Evolutionary conservation across 2,329 filamentous ascomycete genomes (phyloP), one percentile per base, ranked within the genome.

Genomic region (Ophiostoma australiae): DNA sequence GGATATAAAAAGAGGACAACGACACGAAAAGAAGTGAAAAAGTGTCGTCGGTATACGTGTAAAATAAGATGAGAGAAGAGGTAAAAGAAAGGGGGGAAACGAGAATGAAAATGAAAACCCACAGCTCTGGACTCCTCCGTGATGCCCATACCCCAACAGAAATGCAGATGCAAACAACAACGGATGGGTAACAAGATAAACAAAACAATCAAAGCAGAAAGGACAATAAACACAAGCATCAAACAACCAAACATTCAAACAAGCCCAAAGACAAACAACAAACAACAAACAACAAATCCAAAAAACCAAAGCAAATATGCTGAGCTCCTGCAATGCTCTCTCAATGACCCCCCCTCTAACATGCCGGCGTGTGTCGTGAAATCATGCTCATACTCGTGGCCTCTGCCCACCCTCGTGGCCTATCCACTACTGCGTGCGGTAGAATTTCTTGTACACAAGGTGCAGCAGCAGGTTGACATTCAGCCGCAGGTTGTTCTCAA

Each of bases 391-490:
- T 39, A n/a, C 31, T 39, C 63, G 10, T 66, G 63, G 33, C 31
- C 10, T 15, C 10, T 23, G 20, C 7, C 35, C 8, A 8, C 55
- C 11, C 55, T 23, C n/a, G 6, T 23, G 3, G 2, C 61, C 31
- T n/a, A n/a, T 31, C 41, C 65, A 55, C 63, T 68, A 89, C 77
- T 90, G 87, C 72, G 89, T 90, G 73, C 88, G 84, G 79, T 99
- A 99, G 81, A 99, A 99, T 85, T 99, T 99, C 87, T 96, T 97
- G 85, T 98, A 98, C 76, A 99, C 87, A 80, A 98, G 84, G 85
- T 99, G 95, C 84, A 99, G 84, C 82, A 99, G 88, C 78, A 99
- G 81, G 83, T 99, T 99, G 77, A 99, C 95, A 80, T 98, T 98
- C 77, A 99, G 86, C 81, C 91, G 90, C 78, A 97, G 85, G 74